Evolutionary conservation across 2,329 filamentous ascomycete genomes (phyloP).

Genomic region (Colletotrichum tamarilloi): DNA sequence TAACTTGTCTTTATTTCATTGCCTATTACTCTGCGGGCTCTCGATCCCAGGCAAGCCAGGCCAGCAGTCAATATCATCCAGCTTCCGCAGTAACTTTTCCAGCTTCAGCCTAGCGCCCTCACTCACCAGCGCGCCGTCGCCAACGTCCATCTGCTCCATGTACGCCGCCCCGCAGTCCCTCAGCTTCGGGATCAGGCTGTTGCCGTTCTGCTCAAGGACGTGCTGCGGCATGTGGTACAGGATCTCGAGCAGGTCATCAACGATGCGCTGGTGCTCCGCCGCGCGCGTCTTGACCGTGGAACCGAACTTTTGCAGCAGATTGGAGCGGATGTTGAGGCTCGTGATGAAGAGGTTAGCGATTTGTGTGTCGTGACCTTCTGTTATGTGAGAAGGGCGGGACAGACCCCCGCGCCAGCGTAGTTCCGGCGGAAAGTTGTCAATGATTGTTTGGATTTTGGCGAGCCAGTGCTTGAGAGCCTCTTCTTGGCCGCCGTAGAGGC

Average conservation of each 20-base stretch:
- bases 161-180: conserved; percentile 50
- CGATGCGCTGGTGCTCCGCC: conserved; percentile 44
- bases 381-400: conserved; percentile 43
- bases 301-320: conserved; percentile 47
- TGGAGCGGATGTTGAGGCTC: conserved; percentile 49
- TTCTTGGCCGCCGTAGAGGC: conserved; percentile 23
- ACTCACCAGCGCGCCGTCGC: conserved; percentile 26
- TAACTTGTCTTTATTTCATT: not conserved
- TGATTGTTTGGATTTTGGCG: conserved; percentile 41
- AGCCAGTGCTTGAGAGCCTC: conserved; percentile 34
- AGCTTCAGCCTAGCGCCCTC: conserved; percentile 39
- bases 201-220: conserved; percentile 47
- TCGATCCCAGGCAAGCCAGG: conserved; percentile 34
- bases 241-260: conserved; percentile 50
- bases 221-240: conserved; percentile 47
- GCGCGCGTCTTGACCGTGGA: conserved; percentile 21
- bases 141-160: conserved; percentile 39
- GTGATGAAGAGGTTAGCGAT: conserved; percentile 51
- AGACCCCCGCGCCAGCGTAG: conserved; percentile 50
- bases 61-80: conserved; percentile 47
- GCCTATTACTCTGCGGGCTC: conserved; percentile 11
- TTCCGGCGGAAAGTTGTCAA: conserved; percentile 46
- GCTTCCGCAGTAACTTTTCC: conserved; percentile 42
- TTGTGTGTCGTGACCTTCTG: conserved; percentile 49
- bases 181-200: conserved; percentile 48